These are phyloP conservation scores for Pythium dissotocum DNA, from an alignment of 352 stramenopile species.

Conservation along the genomic window DNA sequence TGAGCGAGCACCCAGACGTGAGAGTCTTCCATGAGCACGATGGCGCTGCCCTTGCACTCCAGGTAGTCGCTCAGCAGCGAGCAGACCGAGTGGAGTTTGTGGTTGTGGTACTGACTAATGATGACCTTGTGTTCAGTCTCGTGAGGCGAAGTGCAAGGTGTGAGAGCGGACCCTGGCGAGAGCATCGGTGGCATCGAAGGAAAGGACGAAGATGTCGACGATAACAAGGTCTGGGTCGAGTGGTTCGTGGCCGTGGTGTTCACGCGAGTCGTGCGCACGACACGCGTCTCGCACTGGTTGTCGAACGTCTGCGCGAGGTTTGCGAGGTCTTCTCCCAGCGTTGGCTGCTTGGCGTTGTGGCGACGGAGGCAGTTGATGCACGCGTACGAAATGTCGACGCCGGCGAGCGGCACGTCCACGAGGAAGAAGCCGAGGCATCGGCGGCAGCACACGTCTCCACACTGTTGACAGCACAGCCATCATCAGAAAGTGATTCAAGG, in stretches of 20 bases:
- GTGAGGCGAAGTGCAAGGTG: constrained; percentile 33
- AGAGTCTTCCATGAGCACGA: constrained; percentile 58
- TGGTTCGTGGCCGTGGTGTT: constrained; percentile 4
- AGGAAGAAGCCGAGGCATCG: constrained; percentile 69
- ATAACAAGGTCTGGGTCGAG: neutral
- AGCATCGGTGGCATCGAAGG: constrained; percentile 18
- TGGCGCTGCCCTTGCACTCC: constrained; percentile 62
- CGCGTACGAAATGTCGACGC: constrained; percentile 67
- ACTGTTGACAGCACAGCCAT: constrained; percentile 35
- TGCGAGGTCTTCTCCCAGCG: constrained; percentile 45
- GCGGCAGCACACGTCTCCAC: constrained; percentile 69
- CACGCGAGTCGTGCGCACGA: constrained; percentile 6
- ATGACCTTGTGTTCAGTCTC: constrained; percentile 54
- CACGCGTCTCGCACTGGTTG: constrained; percentile 27
- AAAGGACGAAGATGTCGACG: neutral
- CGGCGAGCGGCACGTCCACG: constrained; percentile 60
- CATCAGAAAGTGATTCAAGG: no score
- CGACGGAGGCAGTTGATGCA: constrained; percentile 62
- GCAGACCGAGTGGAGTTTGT: constrained; percentile 74
- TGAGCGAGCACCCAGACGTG: constrained; percentile 72
- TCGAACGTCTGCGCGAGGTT: constrained; percentile 43
- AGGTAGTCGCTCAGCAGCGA: constrained; percentile 69
- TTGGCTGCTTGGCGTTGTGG: constrained; percentile 43
- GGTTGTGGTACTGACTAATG: constrained; percentile 70
- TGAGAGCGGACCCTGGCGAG: constrained; percentile 34